Evolutionary conservation across 148 eudicot genomes (phyloP).

Genomic region (Dianthus caryophyllus): DNA sequence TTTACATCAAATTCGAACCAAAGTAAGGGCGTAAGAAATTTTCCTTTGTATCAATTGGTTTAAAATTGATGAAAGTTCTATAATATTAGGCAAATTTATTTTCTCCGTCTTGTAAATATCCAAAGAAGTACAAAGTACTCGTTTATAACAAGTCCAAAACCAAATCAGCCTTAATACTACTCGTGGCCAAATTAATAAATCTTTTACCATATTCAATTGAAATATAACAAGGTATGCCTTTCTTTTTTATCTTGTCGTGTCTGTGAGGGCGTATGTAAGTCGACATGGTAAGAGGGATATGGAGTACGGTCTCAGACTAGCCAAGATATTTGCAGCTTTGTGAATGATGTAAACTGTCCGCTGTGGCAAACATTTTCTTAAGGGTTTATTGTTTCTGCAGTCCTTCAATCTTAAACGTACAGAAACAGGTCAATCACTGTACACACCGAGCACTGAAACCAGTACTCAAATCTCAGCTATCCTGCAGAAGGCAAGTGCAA

Average conservation of each 20-base stretch:
- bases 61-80: too few relatives aligned
- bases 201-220: not conserved
- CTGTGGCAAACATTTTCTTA: slow-evolving; percentile 10
- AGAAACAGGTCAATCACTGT: slow-evolving; percentile 37
- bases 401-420: slow-evolving; percentile 73
- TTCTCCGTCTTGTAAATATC: too few relatives aligned
- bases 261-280: not conserved
- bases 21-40: slow-evolving; percentile 47
- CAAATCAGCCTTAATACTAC: too few relatives aligned
- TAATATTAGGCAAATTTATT: too few relatives aligned
- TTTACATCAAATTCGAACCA: slow-evolving; percentile 77
- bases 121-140: too few relatives aligned
- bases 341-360: not conserved
- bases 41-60: too few relatives aligned
- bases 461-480: slow-evolving; percentile 64
- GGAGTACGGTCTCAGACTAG: too few relatives aligned
- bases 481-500: slow-evolving; percentile 81
- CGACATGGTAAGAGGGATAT: too few relatives aligned
- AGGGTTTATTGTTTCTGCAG: slow-evolving; percentile 27
- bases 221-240: not conserved
- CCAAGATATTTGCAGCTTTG: not conserved
- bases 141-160: too few relatives aligned
- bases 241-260: not conserved
- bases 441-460: slow-evolving; percentile 32
- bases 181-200: too few relatives aligned